Evolutionary conservation across 768 basidiomycete genomes (phyloP).

Genomic region (Termitomyces eurrhizus): DNA sequence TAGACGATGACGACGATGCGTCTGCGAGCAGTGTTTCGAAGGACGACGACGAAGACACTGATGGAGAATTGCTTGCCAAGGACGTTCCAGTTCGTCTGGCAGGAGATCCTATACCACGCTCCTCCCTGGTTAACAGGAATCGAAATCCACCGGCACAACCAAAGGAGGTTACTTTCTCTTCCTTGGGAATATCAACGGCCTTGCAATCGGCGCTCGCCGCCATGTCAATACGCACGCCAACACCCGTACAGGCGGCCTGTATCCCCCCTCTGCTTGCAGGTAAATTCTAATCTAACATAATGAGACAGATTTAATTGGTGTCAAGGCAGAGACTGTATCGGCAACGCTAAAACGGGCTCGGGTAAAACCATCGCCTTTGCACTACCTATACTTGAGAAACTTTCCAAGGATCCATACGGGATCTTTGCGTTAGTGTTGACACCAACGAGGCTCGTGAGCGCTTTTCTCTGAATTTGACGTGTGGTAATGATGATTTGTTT

Average conservation of each 20-base stretch:
- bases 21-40: neutral
- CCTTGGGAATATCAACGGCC: conserved; percentile 54
- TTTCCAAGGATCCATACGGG: conserved; percentile 89
- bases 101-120: neutral
- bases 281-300: conserved; percentile 25
- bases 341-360: conserved; percentile 96
- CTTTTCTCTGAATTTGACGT: neutral
- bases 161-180: conserved; percentile 38
- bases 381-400: conserved; percentile 85
- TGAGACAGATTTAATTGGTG: neutral
- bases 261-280: conserved; percentile 84
- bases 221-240: conserved; percentile 86
- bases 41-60: conserved; percentile 12
- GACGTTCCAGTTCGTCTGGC: neutral
- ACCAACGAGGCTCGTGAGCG: conserved; percentile 74
- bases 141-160: neutral
- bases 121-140: conserved; percentile 4
- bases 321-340: conserved; percentile 91
- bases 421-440: conserved; percentile 92
- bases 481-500: neutral
- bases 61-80: neutral
- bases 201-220: conserved; percentile 63
- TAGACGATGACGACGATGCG: conserved; percentile 11
- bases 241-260: conserved; percentile 86
- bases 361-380: conserved; percentile 99